phyloP scores from a whole-genome alignment of 2,329 filamentous ascomycete species.

The Aspergillus tanneri region DNA sequence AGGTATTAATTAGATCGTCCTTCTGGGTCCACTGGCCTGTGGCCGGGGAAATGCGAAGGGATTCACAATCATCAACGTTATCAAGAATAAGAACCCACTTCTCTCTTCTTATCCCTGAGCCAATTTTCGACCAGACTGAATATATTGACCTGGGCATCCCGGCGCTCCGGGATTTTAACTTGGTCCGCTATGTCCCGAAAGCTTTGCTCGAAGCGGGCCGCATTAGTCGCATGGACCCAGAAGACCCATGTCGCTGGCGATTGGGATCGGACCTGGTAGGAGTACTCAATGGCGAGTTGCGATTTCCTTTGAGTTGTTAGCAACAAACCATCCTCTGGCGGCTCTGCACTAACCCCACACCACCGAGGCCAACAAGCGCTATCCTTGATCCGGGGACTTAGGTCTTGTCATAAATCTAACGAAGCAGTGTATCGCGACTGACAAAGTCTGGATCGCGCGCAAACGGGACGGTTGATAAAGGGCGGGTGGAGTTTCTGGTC shows the following conservation, averaged over 20 bases:
- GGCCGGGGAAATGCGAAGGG: neutral
- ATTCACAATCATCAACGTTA: conserved; percentile 25
- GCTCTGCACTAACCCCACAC: conserved; percentile 15
- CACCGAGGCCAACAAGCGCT: conserved; percentile 18
- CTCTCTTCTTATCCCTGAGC: conserved; percentile 19
- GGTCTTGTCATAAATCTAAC: conserved; percentile 26
- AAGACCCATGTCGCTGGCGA: conserved; percentile 36
- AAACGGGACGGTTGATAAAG: conserved; percentile 20
- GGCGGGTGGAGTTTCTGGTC: conserved; percentile 17
- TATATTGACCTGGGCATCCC: conserved; percentile 33
- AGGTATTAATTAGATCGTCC: conserved; percentile 1
- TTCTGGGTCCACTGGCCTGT: too few species aligned
- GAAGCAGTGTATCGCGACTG: conserved; percentile 18
- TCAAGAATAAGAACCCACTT: conserved; percentile 28
- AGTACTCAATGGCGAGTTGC: conserved; percentile 41
- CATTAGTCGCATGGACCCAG: conserved; percentile 40
- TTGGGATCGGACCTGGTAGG: conserved; percentile 26
- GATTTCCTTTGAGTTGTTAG: conserved; percentile 32
- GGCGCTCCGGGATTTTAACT: conserved; percentile 30
- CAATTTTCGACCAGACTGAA: conserved; percentile 28
- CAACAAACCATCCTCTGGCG: neutral
- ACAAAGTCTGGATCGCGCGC: conserved; percentile 24
- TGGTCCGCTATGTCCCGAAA: conserved; percentile 36
- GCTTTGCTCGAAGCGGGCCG: conserved; percentile 35
- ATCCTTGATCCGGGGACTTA: conserved; percentile 11